Conservation (phyloP, 768 basidiomycete genomes). For the Boletales sp. region DNA sequence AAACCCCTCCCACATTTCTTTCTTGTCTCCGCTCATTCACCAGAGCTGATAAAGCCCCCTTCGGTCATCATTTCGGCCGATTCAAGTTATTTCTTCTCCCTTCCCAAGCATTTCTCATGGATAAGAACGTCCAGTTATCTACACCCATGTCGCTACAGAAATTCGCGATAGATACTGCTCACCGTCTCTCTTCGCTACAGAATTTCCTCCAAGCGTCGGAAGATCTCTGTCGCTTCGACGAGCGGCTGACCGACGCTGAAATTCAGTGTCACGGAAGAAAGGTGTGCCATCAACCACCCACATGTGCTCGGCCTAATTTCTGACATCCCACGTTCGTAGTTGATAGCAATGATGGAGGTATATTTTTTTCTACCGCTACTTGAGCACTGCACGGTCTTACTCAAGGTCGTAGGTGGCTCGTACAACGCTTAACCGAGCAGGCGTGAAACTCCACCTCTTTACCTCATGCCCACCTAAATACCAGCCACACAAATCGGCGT, state of each 20-base stretch:
- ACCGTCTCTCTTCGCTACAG: slow-evolving; percentile 28
- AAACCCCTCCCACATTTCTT: slow-evolving; percentile 14
- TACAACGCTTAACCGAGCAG: slow-evolving; percentile 41
- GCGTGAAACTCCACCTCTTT: slow-evolving; percentile 44
- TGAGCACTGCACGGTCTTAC: not conserved
- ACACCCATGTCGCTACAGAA: slow-evolving; percentile 18
- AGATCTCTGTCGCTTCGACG: slow-evolving; percentile 19
- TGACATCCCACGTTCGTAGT: slow-evolving; percentile 28
- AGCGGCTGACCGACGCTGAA: slow-evolving; percentile 16
- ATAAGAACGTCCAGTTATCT: slow-evolving; percentile 7
- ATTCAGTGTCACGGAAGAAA: slow-evolving; percentile 26
- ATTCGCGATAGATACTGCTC: slow-evolving; percentile 28
- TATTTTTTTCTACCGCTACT: slow-evolving; percentile 11
- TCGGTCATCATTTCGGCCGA: slow-evolving; percentile 1
- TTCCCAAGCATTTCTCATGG: slow-evolving; percentile 22
- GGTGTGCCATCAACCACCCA: slow-evolving; percentile 7
- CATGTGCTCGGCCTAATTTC: not conserved
- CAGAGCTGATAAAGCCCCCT: slow-evolving; percentile 1
- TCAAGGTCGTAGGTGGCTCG: slow-evolving; percentile 39
- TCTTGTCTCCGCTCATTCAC: slow-evolving; percentile 9
- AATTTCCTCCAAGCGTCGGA: slow-evolving; percentile 28
- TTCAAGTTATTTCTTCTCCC: slow-evolving; percentile 6
- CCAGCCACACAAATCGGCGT: slow-evolving; percentile 43
- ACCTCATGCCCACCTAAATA: slow-evolving; percentile 40
- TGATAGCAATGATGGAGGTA: slow-evolving; percentile 53